Evolutionary conservation across 495 filamentous ascomycete genomes (phyloP).

Genomic region (Aspergillus conjunctus): DNA sequence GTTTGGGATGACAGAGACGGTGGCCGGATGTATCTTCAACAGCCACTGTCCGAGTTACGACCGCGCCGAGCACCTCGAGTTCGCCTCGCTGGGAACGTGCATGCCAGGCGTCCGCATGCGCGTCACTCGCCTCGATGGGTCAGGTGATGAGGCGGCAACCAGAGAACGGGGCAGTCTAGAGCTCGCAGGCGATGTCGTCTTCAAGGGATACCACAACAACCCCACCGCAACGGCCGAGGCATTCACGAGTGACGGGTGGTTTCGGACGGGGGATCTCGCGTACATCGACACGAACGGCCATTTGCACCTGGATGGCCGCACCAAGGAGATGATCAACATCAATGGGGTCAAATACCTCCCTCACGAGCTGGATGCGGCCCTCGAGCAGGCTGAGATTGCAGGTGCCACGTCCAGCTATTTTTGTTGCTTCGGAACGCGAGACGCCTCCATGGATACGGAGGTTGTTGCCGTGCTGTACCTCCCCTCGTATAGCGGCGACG

Average conservation of each 20-base stretch:
- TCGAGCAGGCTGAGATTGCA: constrained; percentile 43
- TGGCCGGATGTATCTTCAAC: constrained; percentile 50
- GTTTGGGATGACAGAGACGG: constrained; percentile 62
- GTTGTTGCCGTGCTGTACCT: constrained; percentile 39
- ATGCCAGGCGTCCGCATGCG: constrained; percentile 47
- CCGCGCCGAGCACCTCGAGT: constrained; percentile 17
- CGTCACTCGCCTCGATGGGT: constrained; percentile 21
- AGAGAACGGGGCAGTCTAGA: constrained; percentile 30
- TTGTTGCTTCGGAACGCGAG: constrained; percentile 35
- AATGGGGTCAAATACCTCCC: constrained; percentile 54
- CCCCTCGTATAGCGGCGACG: not conserved
- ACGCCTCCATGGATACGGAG: constrained; percentile 35
- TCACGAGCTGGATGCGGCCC: constrained; percentile 42
- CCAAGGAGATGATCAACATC: constrained; percentile 58
- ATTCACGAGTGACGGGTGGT: constrained; percentile 73
- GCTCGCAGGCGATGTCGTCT: constrained; percentile 61
- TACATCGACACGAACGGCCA: constrained; percentile 59
- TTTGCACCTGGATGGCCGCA: constrained; percentile 54
- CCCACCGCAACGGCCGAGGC: constrained; percentile 62
- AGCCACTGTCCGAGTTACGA: constrained; percentile 39
- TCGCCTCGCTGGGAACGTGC: constrained; percentile 42
- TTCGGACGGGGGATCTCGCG: constrained; percentile 79
- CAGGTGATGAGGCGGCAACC: not conserved
- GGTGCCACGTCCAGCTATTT: constrained; percentile 31
- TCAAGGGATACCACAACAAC: constrained; percentile 77